Evolutionary conservation across 2,329 filamentous ascomycete genomes (phyloP).

Genomic region (Epichloe festucae): DNA sequence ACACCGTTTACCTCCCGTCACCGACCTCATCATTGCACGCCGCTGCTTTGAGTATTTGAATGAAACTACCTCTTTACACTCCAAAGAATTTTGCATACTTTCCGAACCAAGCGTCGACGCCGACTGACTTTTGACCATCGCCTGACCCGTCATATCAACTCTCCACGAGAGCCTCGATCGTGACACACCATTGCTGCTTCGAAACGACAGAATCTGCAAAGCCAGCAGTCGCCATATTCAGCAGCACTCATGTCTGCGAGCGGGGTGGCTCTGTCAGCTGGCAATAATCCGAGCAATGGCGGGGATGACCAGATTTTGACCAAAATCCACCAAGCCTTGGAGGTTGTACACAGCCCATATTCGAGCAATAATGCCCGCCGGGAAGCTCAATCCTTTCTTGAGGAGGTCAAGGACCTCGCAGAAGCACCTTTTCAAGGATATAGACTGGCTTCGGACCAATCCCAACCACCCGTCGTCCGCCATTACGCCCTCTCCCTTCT

Average conservation of each 20-base stretch:
- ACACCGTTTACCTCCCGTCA: not conserved
- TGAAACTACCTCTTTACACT: not conserved
- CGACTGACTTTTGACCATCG: not conserved
- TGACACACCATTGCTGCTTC: not conserved
- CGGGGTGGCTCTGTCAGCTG: conserved; percentile 20
- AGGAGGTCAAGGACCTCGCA: conserved; percentile 65
- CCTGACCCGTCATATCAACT: not conserved
- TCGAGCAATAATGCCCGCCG: conserved; percentile 71
- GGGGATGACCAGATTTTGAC: conserved; percentile 36
- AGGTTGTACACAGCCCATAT: conserved; percentile 72
- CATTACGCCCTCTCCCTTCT: conserved; percentile 90
- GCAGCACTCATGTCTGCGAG: conserved; percentile 23
- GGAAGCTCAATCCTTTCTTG: conserved; percentile 75
- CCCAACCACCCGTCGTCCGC: conserved; percentile 68
- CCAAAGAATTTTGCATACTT: not conserved
- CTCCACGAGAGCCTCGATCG: not conserved
- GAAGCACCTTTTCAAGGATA: conserved; percentile 80
- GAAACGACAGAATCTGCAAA: not conserved
- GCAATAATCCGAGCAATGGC: conserved; percentile 22
- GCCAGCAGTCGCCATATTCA: not conserved
- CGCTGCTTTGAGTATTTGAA: not conserved
- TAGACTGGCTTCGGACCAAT: conserved; percentile 60
- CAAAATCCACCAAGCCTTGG: conserved; percentile 71
- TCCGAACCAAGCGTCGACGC: not conserved
- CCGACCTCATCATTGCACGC: not conserved